Conservation (phyloP, 768 basidiomycete genomes). For the Chalciporus piperatus region DNA sequence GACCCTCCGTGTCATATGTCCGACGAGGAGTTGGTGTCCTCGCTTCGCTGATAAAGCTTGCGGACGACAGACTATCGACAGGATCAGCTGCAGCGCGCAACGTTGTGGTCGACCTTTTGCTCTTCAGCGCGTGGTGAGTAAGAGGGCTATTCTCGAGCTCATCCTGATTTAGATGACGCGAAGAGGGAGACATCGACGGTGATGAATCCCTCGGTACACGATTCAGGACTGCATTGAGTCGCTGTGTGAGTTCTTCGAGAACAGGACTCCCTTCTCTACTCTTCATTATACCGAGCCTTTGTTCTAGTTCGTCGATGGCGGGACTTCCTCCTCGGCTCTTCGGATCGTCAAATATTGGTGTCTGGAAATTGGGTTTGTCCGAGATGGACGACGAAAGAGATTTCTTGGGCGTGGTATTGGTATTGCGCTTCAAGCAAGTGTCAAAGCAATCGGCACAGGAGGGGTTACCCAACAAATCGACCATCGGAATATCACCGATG, state of each 20-base stretch:
- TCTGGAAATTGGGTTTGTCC: conserved; percentile 33
- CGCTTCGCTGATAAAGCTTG: conserved; percentile 11
- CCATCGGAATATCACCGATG: conserved; percentile 73
- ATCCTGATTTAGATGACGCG: conserved; percentile 13
- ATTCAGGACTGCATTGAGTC: conserved; percentile 40
- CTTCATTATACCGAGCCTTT: conserved; percentile 54
- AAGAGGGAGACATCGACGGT: conserved; percentile 25
- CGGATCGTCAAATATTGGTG: conserved; percentile 42
- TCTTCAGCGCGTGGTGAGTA: conserved; percentile 15
- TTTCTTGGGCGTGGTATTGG: conserved; percentile 36
- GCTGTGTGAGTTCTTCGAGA: conserved; percentile 48
- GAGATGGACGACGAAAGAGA: conserved; percentile 37
- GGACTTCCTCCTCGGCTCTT: conserved; percentile 55
- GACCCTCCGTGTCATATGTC: conserved; percentile 7
- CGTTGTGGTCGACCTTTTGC: conserved; percentile 15
- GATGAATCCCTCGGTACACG: conserved; percentile 31
- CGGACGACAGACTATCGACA: conserved; percentile 1
- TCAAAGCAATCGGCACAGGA: conserved; percentile 83
- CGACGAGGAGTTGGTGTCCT: conserved; percentile 10
- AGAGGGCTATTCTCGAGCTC: conserved; percentile 27
- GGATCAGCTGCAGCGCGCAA: conserved; percentile 7
- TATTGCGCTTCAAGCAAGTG: conserved; percentile 59
- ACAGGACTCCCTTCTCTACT: conserved; percentile 55
- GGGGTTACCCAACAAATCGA: conserved; percentile 79
- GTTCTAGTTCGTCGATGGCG: conserved; percentile 61